These are phyloP conservation scores for Trypanosoma congolense DNA, from an alignment of 208 protist genomes.

Conservation along the genomic window DNA sequence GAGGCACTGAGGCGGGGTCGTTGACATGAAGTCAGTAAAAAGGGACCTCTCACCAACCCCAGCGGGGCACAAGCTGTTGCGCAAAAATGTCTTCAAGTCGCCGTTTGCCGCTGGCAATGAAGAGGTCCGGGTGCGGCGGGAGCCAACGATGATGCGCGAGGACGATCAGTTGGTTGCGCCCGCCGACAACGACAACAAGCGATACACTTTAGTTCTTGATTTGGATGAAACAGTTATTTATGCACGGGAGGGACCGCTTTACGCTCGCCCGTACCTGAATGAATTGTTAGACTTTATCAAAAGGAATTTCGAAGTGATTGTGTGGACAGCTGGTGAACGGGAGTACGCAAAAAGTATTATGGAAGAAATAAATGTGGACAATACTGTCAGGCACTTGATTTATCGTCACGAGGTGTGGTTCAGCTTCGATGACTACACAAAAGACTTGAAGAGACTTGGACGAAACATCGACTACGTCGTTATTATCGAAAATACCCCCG, in stretches of 20 bases:
- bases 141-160: slow-evolving; percentile 65
- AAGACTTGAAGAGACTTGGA: slow-evolving; percentile 76
- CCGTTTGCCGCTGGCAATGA: slow-evolving; percentile 24
- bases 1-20: too few species aligned
- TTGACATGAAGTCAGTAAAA: neutral
- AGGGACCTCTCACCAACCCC: too few species aligned
- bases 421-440: slow-evolving; percentile 72
- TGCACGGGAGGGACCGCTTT: slow-evolving; percentile 80
- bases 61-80: slow-evolving; percentile 60
- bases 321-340: slow-evolving; percentile 88
- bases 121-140: slow-evolving; percentile 61
- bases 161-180: slow-evolving; percentile 62
- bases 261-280: slow-evolving; percentile 71
- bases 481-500: slow-evolving; percentile 86
- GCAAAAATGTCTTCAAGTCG: slow-evolving; percentile 76
- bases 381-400: slow-evolving; percentile 77
- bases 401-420: slow-evolving; percentile 82
- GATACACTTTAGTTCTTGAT: slow-evolving; percentile 87
- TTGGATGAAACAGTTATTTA: slow-evolving; percentile 91
- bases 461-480: slow-evolving; percentile 74
- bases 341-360: slow-evolving; percentile 87
- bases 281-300: slow-evolving; percentile 72
- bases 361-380: slow-evolving; percentile 80
- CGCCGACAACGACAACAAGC: slow-evolving; percentile 19
- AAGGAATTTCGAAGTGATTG: slow-evolving; percentile 84